Evolutionary conservation across 176 grass and related monocot genomes (phyloP), one percentile per base, ranked within the genome.

Genomic region (Pontederia crassipes): DNA sequence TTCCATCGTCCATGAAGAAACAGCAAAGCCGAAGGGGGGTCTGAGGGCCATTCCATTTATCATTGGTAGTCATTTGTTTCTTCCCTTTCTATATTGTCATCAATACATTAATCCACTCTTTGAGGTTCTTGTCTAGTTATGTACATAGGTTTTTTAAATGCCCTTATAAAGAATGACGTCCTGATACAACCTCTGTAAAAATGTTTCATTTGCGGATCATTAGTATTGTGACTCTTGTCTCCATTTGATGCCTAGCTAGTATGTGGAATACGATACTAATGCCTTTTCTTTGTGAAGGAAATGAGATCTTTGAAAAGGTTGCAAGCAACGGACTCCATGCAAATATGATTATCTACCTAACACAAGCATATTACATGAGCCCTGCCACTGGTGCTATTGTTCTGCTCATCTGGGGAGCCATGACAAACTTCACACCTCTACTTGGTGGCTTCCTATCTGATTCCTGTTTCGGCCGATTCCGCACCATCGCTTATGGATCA

Each of bases 261-360:
- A 24, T 24, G 20, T 24, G 20, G 20, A 24, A 24, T 24, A 24
- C 20, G 20, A 24, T 24, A 24, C 32, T 3, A 40, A 40, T 40
- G 2, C 4, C 32, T 40, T 63, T 47, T 59, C 20, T 14, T 74
- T 10, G 17, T 55, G 13, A 69, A 90, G 82, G 69, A 59, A 90
- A 86, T 58, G 87, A 90, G 75, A 79, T 86, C 46, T 82, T 90
- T 12, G 87, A 91, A 62, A 91, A 77, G 61, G 65, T 83, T 62
- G 83, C 87, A 5, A 68, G 76, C 32, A 60, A 58, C 45, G 87
- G 87, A 51, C 69, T 91, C 26, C 45, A 63, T 4, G 20, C 73
- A 12, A 91, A 86, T 70, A 91, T 91, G 87, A 75, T 80, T 61
- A 28, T 85, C 53, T 91, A 91, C 80, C 72, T 91, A 2, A 91